Conservation (phyloP, 495 filamentous ascomycete genomes). For the Xylaria castorea region DNA sequence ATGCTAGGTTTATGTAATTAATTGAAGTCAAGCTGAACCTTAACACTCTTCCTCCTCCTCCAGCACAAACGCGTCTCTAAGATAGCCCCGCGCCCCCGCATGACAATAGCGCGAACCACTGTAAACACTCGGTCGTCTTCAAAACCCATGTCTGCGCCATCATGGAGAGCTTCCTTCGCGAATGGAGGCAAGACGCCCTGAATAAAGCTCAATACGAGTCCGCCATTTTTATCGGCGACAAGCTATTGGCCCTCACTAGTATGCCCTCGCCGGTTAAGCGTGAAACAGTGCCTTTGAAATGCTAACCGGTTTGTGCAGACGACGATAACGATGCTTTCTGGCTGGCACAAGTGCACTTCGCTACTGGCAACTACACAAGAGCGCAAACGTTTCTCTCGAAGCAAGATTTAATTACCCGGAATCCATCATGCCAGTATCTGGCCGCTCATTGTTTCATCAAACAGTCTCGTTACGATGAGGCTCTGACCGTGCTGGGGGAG, state of each 20-base stretch:
- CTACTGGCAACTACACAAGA: slow-evolving; percentile 89
- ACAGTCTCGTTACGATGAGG: slow-evolving; percentile 87
- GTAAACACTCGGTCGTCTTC: slow-evolving; percentile 10
- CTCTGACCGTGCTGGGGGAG: slow-evolving; percentile 86
- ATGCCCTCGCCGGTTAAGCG: slow-evolving; percentile 35
- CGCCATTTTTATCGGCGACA: slow-evolving; percentile 96
- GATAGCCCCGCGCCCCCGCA: slow-evolving; percentile 17
- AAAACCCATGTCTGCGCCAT: slow-evolving; percentile 26
- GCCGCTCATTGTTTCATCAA: slow-evolving; percentile 92
- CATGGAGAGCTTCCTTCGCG: slow-evolving; percentile 91
- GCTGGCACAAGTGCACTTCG: slow-evolving; percentile 94
- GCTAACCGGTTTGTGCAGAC: slow-evolving; percentile 59
- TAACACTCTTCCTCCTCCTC: not conserved
- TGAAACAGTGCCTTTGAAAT: not conserved
- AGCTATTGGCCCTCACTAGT: slow-evolving; percentile 94
- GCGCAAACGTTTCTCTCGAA: slow-evolving; percentile 85
- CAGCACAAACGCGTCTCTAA: not conserved
- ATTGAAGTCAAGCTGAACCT: not conserved
- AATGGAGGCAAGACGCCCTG: slow-evolving; percentile 91
- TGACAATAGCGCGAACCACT: slow-evolving; percentile 13
- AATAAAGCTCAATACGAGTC: slow-evolving; percentile 95
- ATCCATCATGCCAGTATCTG: slow-evolving; percentile 86
- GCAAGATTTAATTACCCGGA: slow-evolving; percentile 80
- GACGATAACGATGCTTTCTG: slow-evolving; percentile 91
- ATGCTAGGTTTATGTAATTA: not conserved